Conservation (phyloP, 371 early-diverging fungal species). For the Mortierella sp. region DNA sequence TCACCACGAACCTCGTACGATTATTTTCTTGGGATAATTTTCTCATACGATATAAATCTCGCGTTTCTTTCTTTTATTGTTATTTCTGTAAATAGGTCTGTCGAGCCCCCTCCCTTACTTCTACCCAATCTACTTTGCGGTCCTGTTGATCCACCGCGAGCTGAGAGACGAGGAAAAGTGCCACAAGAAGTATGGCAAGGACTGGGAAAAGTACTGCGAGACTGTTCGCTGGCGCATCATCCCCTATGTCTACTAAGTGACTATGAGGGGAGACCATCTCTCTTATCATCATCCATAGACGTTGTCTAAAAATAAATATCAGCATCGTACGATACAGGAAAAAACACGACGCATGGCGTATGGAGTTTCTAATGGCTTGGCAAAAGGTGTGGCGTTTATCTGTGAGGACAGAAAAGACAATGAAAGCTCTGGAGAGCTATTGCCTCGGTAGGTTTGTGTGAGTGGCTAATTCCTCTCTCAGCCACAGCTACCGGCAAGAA, state of each 20-base stretch:
- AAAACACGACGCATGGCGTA: too few species aligned
- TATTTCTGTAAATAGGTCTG: constrained; percentile 63
- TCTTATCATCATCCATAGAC: background rate
- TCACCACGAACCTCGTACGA: background rate
- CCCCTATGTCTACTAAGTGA: constrained; percentile 64
- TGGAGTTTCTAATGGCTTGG: too few species aligned
- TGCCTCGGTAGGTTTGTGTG: too few species aligned
- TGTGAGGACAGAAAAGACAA: background rate
- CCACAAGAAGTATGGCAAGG: constrained; percentile 90
- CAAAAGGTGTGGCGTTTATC: too few species aligned
- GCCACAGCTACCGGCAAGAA: too few species aligned
- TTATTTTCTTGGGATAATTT: too few species aligned
- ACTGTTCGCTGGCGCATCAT: constrained; percentile 89
- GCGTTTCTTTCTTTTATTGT: background rate
- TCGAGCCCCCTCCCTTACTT: constrained; percentile 89
- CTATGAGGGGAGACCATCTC: background rate
- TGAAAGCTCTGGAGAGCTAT: too few species aligned
- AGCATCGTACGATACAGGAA: background rate
- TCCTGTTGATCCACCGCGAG: constrained; percentile 90
- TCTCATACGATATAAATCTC: constrained; percentile 1
- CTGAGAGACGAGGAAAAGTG: constrained; percentile 92
- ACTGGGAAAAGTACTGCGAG: constrained; percentile 92
- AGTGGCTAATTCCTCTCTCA: too few species aligned
- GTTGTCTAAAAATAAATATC: background rate
- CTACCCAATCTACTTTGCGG: constrained; percentile 91